Evolutionary conservation across 2,329 filamentous ascomycete species (phyloP).

Genomic region (Arachnomyces sp.): DNA sequence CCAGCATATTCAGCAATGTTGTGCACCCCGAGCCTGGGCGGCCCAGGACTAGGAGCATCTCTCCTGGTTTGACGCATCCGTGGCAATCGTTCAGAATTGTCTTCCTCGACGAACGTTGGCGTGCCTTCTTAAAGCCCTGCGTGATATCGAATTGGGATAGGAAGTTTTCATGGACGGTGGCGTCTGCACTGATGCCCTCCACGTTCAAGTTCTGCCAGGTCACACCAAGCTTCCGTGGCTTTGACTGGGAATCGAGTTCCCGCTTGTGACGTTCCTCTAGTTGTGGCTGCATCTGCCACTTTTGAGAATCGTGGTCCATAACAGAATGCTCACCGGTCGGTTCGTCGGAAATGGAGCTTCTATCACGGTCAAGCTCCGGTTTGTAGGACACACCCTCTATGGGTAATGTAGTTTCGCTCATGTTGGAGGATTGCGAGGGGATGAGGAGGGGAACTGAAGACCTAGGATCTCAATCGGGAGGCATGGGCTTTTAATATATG

Average conservation of each 20-base stretch:
- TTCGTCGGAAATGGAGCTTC: too few relatives aligned
- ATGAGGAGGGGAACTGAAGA: too few relatives aligned
- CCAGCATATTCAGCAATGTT: slow-evolving; percentile 61
- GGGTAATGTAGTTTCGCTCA: too few relatives aligned
- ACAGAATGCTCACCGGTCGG: too few relatives aligned
- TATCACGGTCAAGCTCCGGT: too few relatives aligned
- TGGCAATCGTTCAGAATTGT: slow-evolving; percentile 56
- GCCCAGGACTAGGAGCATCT: slow-evolving; percentile 55
- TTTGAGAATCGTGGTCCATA: too few relatives aligned
- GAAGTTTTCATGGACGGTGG: slow-evolving; percentile 60
- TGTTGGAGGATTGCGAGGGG: too few relatives aligned
- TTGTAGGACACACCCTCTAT: too few relatives aligned
- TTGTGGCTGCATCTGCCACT: slow-evolving; percentile 36
- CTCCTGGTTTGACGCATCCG: neutral
- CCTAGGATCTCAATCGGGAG: too few relatives aligned
- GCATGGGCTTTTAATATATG: too few relatives aligned
- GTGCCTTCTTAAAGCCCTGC: slow-evolving; percentile 46
- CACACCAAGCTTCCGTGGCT: slow-evolving; percentile 50
- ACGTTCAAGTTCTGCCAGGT: slow-evolving; percentile 60
- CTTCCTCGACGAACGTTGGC: slow-evolving; percentile 51
- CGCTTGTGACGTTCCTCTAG: slow-evolving; percentile 39
- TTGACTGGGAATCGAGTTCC: slow-evolving; percentile 41
- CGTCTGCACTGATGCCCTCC: slow-evolving; percentile 53
- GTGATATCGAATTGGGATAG: slow-evolving; percentile 52
- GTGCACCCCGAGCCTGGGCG: slow-evolving; percentile 64